Base-by-base conservation (phyloP, 805 yeast genomes). In the Deakozyma indianensis region DNA sequence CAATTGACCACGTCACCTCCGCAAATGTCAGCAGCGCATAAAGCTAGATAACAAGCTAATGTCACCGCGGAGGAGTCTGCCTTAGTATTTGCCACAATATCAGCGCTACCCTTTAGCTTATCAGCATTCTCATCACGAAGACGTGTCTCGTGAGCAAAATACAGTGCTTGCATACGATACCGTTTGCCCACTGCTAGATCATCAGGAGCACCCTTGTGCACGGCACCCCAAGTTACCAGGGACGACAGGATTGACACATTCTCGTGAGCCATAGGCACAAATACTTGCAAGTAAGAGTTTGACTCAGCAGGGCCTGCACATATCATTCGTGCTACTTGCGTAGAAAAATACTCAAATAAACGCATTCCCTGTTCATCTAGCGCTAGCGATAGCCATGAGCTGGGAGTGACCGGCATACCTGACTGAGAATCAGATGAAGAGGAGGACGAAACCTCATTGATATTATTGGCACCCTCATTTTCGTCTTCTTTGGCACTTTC, bases 1-100 rank as follows among this genome's bases (percentile, higher is more conserved):
- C 94, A 83, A 55, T 77, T 74, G 32, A 70, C 70, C 28, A 82
- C 86, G 58, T 83, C 92, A 7, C 94, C 94, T 53, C 76, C 72
- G 61, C 88, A 82, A 44, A 83, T 81, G 56, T 82, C 88, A 1
- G 83, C 87, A n/a, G 80, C 84, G 53, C 81, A 73, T 43, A 82
- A 65, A 45, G 83, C 75, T 50, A 82, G 61, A 46, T 78, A 64
- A 22, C 77, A 73, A 1, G 92, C 87, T 41, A 83, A 56, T 41
- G 44, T 23, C 14, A 50, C 46, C 42, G 45, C 43, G n/a, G 44
- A 43, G 27, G 29, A 51, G 46, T 35, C 46, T 29, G 41, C 45
- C 35, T 38, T 43, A 14, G 46, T 53, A 14, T 28, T 16, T 29
- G 46, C 44, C 45, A 53, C 48, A n/a, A 57, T 57, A 41, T 46